Base-by-base conservation (phyloP, 2,329 filamentous ascomycete species). In the Colletotrichum sp. region DNA sequence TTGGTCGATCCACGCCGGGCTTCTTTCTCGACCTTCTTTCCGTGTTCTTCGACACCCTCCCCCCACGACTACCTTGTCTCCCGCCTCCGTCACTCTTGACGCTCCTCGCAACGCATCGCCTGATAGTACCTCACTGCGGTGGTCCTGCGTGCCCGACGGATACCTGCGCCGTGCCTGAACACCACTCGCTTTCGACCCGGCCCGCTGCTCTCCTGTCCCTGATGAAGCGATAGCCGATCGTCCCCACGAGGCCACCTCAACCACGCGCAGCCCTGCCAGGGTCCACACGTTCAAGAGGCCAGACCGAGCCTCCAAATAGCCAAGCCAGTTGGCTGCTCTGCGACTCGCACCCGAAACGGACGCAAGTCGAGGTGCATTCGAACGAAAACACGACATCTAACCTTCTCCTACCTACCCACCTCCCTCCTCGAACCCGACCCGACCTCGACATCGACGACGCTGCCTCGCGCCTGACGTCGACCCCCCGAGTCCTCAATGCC, bases 401-500 rank as follows among this genome's bases (percentile, higher is more conserved):
- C 27, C 18, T n/a, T 18, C 29, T 29, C 15, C 24, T 11, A 15
- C 29, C 57, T 21, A 47, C n/a, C 38, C 21, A 47, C n/a, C 38
- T 27, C 18, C 15, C 54, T 24, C 51, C 27, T 47, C 38, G 54
- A 55, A 15, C 31, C 21, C 38, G 67, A 70, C 33, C 55, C 70
- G 54, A 21, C 36, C 36, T 57, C 69, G 57, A 67, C 24, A 24
- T 58, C 69, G 29, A 47, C 47, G 66, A 61, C 27, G 51, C 62
- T 58, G 62, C 47, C 58, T 73, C 21, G 47, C 33, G 43, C 71
- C 11, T 33, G 62, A 58, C 34, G 68, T 67, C 69, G 68, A 72
- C 68, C 38, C 58, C 33, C 38, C 55, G 36, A 74, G 34, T 54
- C 66, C 79, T 80, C 86, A 85, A 98, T 98, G 96, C 95, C 96